These are phyloP conservation scores for Fragaria vesca DNA, from an alignment of 306 rosid genomes.

Conservation along the genomic window DNA sequence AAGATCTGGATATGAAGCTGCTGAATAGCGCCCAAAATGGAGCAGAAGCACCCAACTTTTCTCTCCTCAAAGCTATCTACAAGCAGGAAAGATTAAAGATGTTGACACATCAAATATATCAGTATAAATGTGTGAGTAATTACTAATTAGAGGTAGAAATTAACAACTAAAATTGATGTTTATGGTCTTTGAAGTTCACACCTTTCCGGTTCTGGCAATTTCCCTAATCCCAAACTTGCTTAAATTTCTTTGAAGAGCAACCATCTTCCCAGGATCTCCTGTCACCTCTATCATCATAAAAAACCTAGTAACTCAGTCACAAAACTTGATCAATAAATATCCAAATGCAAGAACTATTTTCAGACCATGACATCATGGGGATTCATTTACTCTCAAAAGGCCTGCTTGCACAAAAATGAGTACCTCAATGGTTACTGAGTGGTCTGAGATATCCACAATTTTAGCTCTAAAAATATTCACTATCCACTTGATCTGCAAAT, in stretches of 20 bases:
- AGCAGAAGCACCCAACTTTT: constrained; percentile 83
- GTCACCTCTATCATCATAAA: constrained; percentile 57
- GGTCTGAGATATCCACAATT: constrained; percentile 75
- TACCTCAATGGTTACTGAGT: constrained; percentile 73
- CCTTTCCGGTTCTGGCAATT: constrained; percentile 93
- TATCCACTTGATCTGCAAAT: constrained; percentile 66
- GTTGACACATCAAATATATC: no score
- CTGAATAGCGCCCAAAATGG: constrained; percentile 89
- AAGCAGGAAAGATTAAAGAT: constrained; percentile 13
- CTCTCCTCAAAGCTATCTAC: constrained; percentile 88
- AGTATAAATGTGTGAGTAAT: constrained; percentile 10
- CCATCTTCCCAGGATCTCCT: constrained; percentile 89
- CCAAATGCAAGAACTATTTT: background rate
- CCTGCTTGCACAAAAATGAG: background rate
- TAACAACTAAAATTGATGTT: constrained; percentile 8
- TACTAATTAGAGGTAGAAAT: constrained; percentile 13
- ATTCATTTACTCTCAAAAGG: background rate
- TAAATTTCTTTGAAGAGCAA: constrained; percentile 65
- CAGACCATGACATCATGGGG: background rate
- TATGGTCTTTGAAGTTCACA: constrained; percentile 19
- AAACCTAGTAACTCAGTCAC: background rate
- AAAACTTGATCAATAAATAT: background rate
- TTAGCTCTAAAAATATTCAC: constrained; percentile 73
- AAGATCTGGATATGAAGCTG: constrained; percentile 92
- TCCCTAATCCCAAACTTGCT: constrained; percentile 81